Percentiles rank a stretch among this genome's conserved stretches.
Conservation (phyloP, 2,329 filamentous ascomycete species). For the Colletotrichum sp. region DNA sequence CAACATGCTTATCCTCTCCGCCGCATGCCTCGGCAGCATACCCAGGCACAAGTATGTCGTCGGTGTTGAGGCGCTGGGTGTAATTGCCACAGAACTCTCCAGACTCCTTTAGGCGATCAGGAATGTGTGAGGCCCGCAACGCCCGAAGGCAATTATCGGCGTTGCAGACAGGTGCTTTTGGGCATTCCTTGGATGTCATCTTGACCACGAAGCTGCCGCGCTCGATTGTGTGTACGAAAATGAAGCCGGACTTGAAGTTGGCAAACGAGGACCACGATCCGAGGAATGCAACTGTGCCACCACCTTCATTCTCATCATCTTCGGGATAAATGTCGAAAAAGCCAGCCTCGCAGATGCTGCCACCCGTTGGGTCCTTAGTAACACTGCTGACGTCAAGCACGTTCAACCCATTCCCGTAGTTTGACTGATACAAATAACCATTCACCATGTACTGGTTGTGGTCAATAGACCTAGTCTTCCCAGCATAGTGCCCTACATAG, state of each 20-base stretch:
- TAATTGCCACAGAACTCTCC: slow-evolving; percentile 24
- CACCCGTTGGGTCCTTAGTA: slow-evolving; percentile 37
- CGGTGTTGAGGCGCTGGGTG: slow-evolving; percentile 4
- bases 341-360: slow-evolving; percentile 43
- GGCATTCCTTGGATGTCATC: slow-evolving; percentile 24
- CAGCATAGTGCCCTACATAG: slow-evolving; percentile 44
- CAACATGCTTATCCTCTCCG: not conserved
- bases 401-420: slow-evolving; percentile 47
- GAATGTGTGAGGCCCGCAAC: slow-evolving; percentile 19
- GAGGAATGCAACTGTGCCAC: slow-evolving; percentile 23
- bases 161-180: slow-evolving; percentile 17
- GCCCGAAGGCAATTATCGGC: slow-evolving; percentile 26
- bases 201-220: slow-evolving; percentile 26
- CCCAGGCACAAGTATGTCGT: slow-evolving; percentile 17
- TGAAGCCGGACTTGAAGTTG: slow-evolving; percentile 25
- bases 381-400: slow-evolving; percentile 35
- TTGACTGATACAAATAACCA: slow-evolving; percentile 47
- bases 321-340: slow-evolving; percentile 52
- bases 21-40: slow-evolving; percentile 22
- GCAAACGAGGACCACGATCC: slow-evolving; percentile 25
- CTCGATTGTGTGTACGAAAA: slow-evolving; percentile 27
- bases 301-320: slow-evolving; percentile 23
- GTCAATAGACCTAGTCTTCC: slow-evolving; percentile 32
- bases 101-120: slow-evolving; percentile 23
- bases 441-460: slow-evolving; percentile 49